Percentiles rank a stretch among this genome's conserved stretches.
Conservation (phyloP, 306 rosid species). For the Castanea sativa region DNA sequence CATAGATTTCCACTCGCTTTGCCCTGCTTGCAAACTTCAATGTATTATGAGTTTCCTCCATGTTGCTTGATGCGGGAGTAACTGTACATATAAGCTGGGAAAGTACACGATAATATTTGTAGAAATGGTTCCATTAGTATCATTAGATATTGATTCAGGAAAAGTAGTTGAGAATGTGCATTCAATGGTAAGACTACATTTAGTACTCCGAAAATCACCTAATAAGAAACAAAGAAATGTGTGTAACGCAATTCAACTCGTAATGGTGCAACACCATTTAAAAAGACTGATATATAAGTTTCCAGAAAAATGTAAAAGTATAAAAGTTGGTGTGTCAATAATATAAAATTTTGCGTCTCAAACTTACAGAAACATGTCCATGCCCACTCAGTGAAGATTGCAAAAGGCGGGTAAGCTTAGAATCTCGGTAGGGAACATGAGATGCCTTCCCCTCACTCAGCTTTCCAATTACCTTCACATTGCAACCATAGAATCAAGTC, state of each 20-base stretch:
- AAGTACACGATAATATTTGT: slow-evolving; percentile 23
- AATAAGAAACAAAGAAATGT: background rate
- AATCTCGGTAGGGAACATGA: slow-evolving; percentile 98
- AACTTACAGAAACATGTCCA: slow-evolving; percentile 97
- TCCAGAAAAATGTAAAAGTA: background rate
- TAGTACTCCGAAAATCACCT: background rate
- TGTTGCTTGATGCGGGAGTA: slow-evolving; percentile 97
- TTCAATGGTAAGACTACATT: background rate
- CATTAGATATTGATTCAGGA: slow-evolving; percentile 12
- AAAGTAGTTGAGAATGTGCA: background rate
- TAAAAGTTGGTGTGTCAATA: background rate
- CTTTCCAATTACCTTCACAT: slow-evolving; percentile 93
- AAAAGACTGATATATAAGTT: background rate
- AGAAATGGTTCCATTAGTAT: slow-evolving; percentile 5
- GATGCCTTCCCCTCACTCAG: slow-evolving; percentile 98
- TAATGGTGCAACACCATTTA: background rate
- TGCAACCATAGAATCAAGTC: slow-evolving; percentile 39
- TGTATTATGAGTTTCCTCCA: slow-evolving; percentile 99
- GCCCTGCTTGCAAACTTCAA: slow-evolving; percentile 99
- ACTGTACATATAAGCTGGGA: slow-evolving; percentile 97
- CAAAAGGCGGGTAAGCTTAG: slow-evolving; percentile 96
- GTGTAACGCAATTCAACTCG: background rate
- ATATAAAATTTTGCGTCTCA: slow-evolving; percentile 16
- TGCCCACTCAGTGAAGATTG: slow-evolving; percentile 95
- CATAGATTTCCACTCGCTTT: slow-evolving; percentile 93